Percentiles rank a stretch among this genome's conserved stretches.
Evolutionary conservation across 805 yeast genomes (phyloP).

Genomic region (Wickerhamia fluorescens): DNA sequence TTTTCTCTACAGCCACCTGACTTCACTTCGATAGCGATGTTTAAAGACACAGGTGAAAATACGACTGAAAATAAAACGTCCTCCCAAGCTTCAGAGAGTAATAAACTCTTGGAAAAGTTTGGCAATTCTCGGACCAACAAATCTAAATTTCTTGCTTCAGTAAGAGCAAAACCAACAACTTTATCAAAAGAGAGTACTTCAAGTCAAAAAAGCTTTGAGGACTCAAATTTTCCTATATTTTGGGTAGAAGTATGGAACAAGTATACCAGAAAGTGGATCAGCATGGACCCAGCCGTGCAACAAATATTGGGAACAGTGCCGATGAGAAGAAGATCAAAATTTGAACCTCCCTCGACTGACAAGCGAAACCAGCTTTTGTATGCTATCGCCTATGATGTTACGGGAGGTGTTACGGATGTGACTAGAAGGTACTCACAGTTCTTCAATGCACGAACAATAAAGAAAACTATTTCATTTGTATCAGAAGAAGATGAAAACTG

Average conservation of each 20-base stretch:
- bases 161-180: slow-evolving; percentile 6
- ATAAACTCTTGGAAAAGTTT: slow-evolving; percentile 17
- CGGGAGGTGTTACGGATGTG: slow-evolving; percentile 67
- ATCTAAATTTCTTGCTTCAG: slow-evolving; percentile 8
- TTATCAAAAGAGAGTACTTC: slow-evolving; percentile 7
- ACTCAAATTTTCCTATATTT: slow-evolving; percentile 56
- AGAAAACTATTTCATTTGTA: slow-evolving; percentile 56
- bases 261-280: slow-evolving; percentile 65
- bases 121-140: slow-evolving; percentile 17
- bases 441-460: slow-evolving; percentile 69
- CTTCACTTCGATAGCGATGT: slow-evolving; percentile 37
- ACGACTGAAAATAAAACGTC: slow-evolving; percentile 4
- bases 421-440: slow-evolving; percentile 73
- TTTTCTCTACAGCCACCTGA: slow-evolving; percentile 91
- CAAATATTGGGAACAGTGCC: slow-evolving; percentile 56
- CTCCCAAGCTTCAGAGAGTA: slow-evolving; percentile 3
- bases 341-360: slow-evolving; percentile 70
- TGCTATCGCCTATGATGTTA: slow-evolving; percentile 67
- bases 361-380: slow-evolving; percentile 57
- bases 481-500: slow-evolving; percentile 51
- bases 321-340: slow-evolving; percentile 40
- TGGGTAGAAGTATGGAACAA: slow-evolving; percentile 96
- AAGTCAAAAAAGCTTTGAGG: slow-evolving; percentile 10
- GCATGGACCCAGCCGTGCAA: slow-evolving; percentile 73
- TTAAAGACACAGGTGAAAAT: neutral